Base-by-base conservation (phyloP, 305 asterid genomes). In the Fraxinus angustifolia region DNA sequence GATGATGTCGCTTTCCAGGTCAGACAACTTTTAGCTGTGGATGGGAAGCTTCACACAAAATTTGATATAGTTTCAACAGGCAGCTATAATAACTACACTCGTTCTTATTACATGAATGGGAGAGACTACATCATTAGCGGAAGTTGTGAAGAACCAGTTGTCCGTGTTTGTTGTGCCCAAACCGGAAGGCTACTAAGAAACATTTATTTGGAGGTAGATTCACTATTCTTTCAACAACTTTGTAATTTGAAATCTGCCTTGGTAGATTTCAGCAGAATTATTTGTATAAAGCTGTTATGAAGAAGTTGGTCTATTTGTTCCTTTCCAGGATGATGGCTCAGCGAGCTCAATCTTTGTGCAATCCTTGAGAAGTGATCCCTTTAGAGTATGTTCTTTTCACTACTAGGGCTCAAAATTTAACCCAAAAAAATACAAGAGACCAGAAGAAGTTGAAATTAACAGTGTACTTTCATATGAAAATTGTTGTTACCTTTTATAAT, bases 291-390 rank as follows among this genome's bases (percentile, higher is more conserved):
- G 71, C 45, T 17, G 40, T 76, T 28, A 21, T 68, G 17, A 56
- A 68, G 77, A 62, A 53, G 21, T 78, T 72, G 31, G 36, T 36
- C 60, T 2, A 5, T 28, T 26, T 33, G 70, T 23, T 50, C 11
- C 11, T 40, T 81, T 84, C 6, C 92, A 92, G 97, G 89, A 86
- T 79, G 67, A 77, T 11, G 84, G 73, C 65, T 76, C 48, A 42
- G 91, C 90, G 48, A 88, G 90, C 87, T 89, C 95, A 26, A 77
- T 86, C 42, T 88, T 83, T 36, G 97, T 94, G 86, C 98, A 94
- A 74, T 92, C 98, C 6, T 79, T 94, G 84, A 91, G 97, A 81
- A 91, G 98, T 34, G 97, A 94, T 85, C 98, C 98, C 19, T 93
- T 92, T 77, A 87, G 96, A 58, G 98, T 93, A 86, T 83, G 97